These are phyloP conservation scores for Calocybe cyanea DNA, from an alignment of 768 basidiomycete species.

Conservation along the genomic window DNA sequence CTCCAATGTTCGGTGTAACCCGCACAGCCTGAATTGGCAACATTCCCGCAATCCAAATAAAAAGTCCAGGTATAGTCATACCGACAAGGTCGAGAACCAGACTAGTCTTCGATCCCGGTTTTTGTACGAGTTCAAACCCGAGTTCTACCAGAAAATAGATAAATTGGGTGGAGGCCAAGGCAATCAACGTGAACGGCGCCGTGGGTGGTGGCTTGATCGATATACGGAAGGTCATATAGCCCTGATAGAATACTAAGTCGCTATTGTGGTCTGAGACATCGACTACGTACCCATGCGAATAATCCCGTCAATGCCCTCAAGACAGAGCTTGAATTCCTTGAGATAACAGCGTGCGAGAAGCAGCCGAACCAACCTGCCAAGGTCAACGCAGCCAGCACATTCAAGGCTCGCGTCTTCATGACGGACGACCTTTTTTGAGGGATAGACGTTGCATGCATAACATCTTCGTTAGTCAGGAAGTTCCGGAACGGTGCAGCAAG, in stretches of 20 bases:
- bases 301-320: slow-evolving; percentile 28
- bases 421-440: slow-evolving; percentile 19
- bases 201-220: slow-evolving; percentile 40
- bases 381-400: slow-evolving; percentile 33
- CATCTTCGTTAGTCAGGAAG: slow-evolving; percentile 49
- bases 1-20: slow-evolving; percentile 48
- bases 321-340: slow-evolving; percentile 18
- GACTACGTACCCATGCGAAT: slow-evolving; percentile 47
- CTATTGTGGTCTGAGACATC: too few relatives aligned
- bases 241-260: slow-evolving; percentile 24
- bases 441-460: slow-evolving; percentile 35
- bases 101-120: slow-evolving; percentile 5
- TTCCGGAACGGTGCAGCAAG: slow-evolving; percentile 42
- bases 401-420: slow-evolving; percentile 31
- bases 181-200: slow-evolving; percentile 48
- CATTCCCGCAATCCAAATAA: slow-evolving; percentile 52
- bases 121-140: slow-evolving; percentile 24
- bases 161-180: slow-evolving; percentile 36
- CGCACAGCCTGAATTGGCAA: slow-evolving; percentile 45
- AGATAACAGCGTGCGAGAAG: slow-evolving; percentile 31
- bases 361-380: slow-evolving; percentile 40
- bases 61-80: slow-evolving; percentile 30
- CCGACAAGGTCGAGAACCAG: slow-evolving; percentile 25
- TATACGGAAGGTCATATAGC: slow-evolving; percentile 38
- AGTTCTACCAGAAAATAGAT: slow-evolving; percentile 34